A percentile compares a stretch with the other conserved stretches of the same genome.
Conservation (phyloP, 106 monocot genomes). For the Allium sativum region DNA sequence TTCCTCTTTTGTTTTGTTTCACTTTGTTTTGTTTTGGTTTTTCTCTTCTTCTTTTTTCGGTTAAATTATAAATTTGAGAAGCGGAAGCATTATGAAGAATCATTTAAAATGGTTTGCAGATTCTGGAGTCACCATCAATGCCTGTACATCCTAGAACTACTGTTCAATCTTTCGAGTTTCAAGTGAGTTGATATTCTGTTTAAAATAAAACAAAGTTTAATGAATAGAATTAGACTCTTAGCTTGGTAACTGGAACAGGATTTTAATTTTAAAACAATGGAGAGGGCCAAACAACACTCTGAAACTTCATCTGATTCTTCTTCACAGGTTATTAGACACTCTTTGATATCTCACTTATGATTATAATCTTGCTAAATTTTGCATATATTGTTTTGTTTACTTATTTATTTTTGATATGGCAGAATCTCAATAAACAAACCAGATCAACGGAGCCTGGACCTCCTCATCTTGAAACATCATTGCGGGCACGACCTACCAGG, state of each 20-base stretch:
- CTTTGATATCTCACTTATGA: too few species aligned
- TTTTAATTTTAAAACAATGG: conserved; percentile 76
- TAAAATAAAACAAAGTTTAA: neutral
- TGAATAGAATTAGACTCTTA: too few species aligned
- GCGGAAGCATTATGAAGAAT: neutral
- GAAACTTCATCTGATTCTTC: conserved; percentile 39
- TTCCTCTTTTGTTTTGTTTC: too few species aligned
- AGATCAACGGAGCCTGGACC: conserved; percentile 66
- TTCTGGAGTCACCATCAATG: conserved; percentile 41
- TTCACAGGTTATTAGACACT: conserved; percentile 4
- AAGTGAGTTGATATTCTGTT: conserved; percentile 22
- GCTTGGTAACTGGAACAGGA: conserved; percentile 24
- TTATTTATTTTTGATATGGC: conserved; percentile 5
- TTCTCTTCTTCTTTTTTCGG: too few species aligned
- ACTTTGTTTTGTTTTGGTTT: too few species aligned
- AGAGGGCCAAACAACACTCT: conserved; percentile 63
- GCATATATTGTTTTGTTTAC: too few species aligned
- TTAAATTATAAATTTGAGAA: too few species aligned
- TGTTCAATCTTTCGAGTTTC: conserved; percentile 49
- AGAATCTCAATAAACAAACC: conserved; percentile 42
- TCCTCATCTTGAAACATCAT: conserved; percentile 61
- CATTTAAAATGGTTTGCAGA: conserved; percentile 20
- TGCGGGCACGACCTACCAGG: conserved; percentile 73
- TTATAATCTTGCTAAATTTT: conserved; percentile 23
- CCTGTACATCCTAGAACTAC: conserved; percentile 36